These are phyloP conservation scores for Pseudocercospora musae DNA, from an alignment of 2,329 filamentous ascomycete genomes.

Conservation along the genomic window DNA sequence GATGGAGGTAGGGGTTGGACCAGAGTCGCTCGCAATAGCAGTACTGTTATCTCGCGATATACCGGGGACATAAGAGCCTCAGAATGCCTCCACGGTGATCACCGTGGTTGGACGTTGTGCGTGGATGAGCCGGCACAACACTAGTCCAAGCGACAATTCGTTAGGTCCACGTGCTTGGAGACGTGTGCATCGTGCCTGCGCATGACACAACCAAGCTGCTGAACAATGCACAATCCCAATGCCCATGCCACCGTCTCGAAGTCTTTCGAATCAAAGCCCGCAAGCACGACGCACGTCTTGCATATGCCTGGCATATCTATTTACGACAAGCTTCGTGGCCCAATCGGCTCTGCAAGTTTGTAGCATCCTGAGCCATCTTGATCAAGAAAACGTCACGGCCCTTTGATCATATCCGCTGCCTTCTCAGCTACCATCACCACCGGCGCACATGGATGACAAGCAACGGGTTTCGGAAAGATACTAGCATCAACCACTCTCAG, in stretches of 20 bases:
- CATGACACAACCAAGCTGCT: background rate
- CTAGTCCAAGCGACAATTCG: no score
- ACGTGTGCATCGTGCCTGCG: no score
- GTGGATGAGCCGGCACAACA: no score
- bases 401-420: constrained; percentile 30
- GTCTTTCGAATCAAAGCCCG: background rate
- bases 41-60: no score
- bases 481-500: constrained; percentile 33
- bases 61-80: no score
- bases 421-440: constrained; percentile 33
- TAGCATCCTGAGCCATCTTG: constrained; percentile 17
- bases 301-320: background rate
- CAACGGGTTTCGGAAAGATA: constrained; percentile 21
- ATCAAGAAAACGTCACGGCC: constrained; percentile 35
- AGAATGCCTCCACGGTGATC: no score
- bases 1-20: no score
- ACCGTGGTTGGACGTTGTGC: no score
- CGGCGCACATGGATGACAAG: constrained; percentile 16
- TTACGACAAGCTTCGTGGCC: constrained; percentile 9
- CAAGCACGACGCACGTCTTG: background rate
- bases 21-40: no score
- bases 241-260: background rate
- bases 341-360: constrained; percentile 17
- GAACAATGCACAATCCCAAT: no score
- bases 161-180: no score